phyloP scores from a whole-genome alignment of 1,284 basidiomycete genomes.

The Trichosporon sp. region DNA sequence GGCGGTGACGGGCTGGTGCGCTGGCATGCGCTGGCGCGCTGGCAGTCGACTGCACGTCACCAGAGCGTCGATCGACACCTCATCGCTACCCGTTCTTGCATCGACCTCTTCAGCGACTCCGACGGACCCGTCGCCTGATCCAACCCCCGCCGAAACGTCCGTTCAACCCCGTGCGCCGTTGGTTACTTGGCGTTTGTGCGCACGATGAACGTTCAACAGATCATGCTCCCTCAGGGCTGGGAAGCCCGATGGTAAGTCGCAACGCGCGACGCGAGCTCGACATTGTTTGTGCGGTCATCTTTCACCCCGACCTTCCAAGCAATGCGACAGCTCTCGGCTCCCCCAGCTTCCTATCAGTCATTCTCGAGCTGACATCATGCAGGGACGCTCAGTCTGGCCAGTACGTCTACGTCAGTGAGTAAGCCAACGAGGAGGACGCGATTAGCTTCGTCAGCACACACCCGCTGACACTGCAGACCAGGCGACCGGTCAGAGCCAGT shows the following conservation, averaged over 20 bases:
- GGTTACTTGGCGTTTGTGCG: not conserved
- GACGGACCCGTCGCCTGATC: not conserved
- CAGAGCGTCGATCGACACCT: conserved; percentile 3
- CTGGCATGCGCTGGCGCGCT: not conserved
- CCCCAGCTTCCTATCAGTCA: not conserved
- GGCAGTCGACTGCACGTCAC: conserved; percentile 1
- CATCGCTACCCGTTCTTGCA: not conserved
- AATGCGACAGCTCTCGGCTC: not conserved
- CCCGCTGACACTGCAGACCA: conserved; percentile 32
- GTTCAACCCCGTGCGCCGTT: conserved; percentile 1
- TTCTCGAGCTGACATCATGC: conserved; percentile 11
- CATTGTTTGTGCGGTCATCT: not conserved
- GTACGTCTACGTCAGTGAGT: conserved; percentile 74
- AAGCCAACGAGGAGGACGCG: not conserved
- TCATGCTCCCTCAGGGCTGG: conserved; percentile 75
- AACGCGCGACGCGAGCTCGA: conserved; percentile 39
- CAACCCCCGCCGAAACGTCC: not conserved
- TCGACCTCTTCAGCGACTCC: not conserved
- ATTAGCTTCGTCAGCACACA: not conserved
- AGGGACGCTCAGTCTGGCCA: conserved; percentile 78
- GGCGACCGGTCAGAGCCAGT: conserved; percentile 58
- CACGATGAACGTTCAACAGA: conserved; percentile 29
- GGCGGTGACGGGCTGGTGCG: not conserved
- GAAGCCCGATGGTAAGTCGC: conserved; percentile 70
- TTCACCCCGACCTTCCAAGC: not conserved